phyloP scores from a whole-genome alignment of 2,329 filamentous ascomycete genomes.

The Byssoonygena ceratinophila region DNA sequence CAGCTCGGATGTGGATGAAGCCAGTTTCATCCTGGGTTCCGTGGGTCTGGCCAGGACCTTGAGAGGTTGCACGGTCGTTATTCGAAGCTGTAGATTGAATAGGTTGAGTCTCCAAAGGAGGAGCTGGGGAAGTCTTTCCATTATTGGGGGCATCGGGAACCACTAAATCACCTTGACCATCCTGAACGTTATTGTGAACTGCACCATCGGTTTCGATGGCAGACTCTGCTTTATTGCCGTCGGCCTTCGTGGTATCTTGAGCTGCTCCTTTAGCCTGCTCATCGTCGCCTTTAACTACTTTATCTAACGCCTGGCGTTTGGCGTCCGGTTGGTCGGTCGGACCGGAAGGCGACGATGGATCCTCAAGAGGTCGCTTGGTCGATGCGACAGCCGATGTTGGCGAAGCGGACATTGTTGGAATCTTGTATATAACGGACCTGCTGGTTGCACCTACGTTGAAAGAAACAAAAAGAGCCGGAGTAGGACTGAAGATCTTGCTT shows the following conservation, averaged over 20 bases:
- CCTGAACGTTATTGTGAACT: slow-evolving; percentile 40
- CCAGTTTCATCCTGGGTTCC: slow-evolving; percentile 74
- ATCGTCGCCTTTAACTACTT: slow-evolving; percentile 61
- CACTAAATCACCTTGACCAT: slow-evolving; percentile 57
- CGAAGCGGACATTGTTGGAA: slow-evolving; percentile 56
- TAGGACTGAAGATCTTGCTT: slow-evolving; percentile 35
- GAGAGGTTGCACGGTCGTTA: slow-evolving; percentile 40
- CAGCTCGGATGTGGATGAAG: slow-evolving; percentile 94
- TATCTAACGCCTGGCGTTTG: slow-evolving; percentile 92
- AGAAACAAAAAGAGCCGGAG: slow-evolving; percentile 28
- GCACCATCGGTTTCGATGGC: slow-evolving; percentile 24
- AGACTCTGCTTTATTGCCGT: slow-evolving; percentile 36
- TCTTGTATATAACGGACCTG: slow-evolving; percentile 28
- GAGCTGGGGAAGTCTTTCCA: slow-evolving; percentile 37
- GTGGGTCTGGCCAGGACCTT: slow-evolving; percentile 28
- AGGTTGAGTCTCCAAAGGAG: slow-evolving; percentile 45
- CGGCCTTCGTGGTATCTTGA: slow-evolving; percentile 27
- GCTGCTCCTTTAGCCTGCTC: slow-evolving; percentile 30
- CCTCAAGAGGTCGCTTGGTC: slow-evolving; percentile 86
- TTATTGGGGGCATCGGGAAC: slow-evolving; percentile 55
- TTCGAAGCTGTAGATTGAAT: slow-evolving; percentile 48
- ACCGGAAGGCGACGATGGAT: slow-evolving; percentile 86
- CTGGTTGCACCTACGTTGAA: slow-evolving; percentile 30
- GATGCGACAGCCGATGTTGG: slow-evolving; percentile 40
- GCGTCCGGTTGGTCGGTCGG: slow-evolving; percentile 90